Evolutionary conservation across 2,329 filamentous ascomycete genomes (phyloP), one percentile per base, ranked within the genome.

Genomic region (Aspergillus pseudotamarii): DNA sequence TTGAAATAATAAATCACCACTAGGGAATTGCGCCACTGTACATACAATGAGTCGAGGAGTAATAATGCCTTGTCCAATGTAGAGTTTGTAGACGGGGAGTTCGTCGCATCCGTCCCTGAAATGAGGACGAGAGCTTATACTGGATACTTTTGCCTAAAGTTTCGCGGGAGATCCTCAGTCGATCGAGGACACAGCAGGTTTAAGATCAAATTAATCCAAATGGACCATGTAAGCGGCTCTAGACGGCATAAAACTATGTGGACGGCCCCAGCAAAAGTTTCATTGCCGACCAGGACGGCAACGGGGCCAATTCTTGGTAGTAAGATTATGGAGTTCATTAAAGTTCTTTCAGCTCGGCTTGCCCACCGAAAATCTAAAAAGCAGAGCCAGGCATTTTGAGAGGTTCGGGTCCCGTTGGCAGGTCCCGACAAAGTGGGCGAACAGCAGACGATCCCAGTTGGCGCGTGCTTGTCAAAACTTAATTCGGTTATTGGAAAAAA

Each of bases 121-220:
- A 69, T 70, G 72, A 68, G 58, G 61, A 67, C 73, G 66, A 61
- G 65, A 68, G 70, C 65, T 70, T 70, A 66, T 64, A 71, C 71
- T 69, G 68, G 67, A 68, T 65, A 53, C 46, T 69, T 66, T 63
- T 58, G 30, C 36, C 51, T 59, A 72, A 75, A 76, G 69, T 67
- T 72, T 75, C 70, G 64, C 74, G 74, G 74, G 74, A 76, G 74
- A 75, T 76, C 74, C 74, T 66, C 72, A 70, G 72, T 66, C 74
- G 74, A 75, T 75, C 74, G 61, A 73, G 65, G 30, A 41, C 26
- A 58, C 41, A 46, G 36, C 16, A 12, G 28, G 23, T 4, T 14
- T 48, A 28, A 21, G 14, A 14, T 26, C 12, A 28, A 16, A 48
- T 48, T 34, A 34, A 28, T 9, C 6, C 28, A 26, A 14, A 30